A percentile compares a stretch with the other conserved stretches of the same genome.
These are phyloP conservation scores for Lithocarpus polystachyus DNA, from an alignment of 306 rosid species.

Conservation along the genomic window DNA sequence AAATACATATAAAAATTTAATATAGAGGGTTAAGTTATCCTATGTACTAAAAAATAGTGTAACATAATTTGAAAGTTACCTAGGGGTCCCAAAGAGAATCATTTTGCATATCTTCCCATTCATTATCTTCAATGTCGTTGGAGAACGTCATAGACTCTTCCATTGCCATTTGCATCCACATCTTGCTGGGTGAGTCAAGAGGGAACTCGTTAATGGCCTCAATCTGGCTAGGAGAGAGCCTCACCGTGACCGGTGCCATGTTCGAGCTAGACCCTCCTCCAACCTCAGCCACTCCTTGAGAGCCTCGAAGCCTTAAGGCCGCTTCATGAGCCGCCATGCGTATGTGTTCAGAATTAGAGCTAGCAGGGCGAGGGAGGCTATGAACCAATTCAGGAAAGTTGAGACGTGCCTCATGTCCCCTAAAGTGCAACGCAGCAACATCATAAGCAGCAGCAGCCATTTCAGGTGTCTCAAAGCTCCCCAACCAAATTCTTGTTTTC, in stretches of 20 bases:
- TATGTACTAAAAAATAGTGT: neutral
- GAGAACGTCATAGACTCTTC: conserved; percentile 36
- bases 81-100: conserved; percentile 49
- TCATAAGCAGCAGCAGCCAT: conserved; percentile 95
- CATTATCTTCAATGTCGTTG: conserved; percentile 29
- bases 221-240: conserved; percentile 48
- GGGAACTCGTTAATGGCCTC: conserved; percentile 57
- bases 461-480: conserved; percentile 75
- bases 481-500: conserved; percentile 83
- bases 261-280: conserved; percentile 4
- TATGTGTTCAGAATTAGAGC: conserved; percentile 61
- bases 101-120: conserved; percentile 34
- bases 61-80: conserved; percentile 12
- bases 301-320: conserved; percentile 41
- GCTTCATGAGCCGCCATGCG: conserved; percentile 88
- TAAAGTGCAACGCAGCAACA: conserved; percentile 72
- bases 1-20: neutral
- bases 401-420: conserved; percentile 61
- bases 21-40: neutral
- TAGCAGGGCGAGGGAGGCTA: conserved; percentile 59
- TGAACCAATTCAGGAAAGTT: conserved; percentile 66
- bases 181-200: conserved; percentile 38
- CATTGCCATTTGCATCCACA: conserved; percentile 45
- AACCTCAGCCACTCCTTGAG: neutral
- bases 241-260: conserved; percentile 34